These are phyloP conservation scores for Candida pseudofarinosa DNA, from an alignment of 805 yeast species.

Conservation along the genomic window DNA sequence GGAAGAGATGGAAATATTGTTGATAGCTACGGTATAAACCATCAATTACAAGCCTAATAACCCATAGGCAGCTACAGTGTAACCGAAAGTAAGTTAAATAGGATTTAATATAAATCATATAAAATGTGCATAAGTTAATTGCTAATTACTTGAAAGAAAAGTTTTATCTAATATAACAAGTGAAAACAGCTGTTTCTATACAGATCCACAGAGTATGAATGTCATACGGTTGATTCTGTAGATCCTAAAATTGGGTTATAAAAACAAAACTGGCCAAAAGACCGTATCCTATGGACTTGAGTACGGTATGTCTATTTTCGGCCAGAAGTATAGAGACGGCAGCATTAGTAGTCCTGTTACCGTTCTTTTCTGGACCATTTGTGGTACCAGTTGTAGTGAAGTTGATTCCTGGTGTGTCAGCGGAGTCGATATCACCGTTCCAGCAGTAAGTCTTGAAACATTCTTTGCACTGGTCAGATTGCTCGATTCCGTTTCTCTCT, in stretches of 20 bases:
- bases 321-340: conserved; percentile 11
- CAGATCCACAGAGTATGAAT: no score
- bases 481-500: conserved; percentile 58
- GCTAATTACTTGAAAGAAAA: no score
- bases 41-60: no score
- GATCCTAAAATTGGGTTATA: not conserved
- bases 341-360: conserved; percentile 17
- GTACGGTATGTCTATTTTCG: conserved; percentile 6
- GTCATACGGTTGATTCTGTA: no score
- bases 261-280: conserved; percentile 17
- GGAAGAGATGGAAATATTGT: no score
- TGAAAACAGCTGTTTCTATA: no score
- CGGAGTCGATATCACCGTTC: conserved; percentile 44
- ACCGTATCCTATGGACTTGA: conserved; percentile 17
- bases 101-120: no score
- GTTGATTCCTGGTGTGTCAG: conserved; percentile 17
- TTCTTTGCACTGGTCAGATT: conserved; percentile 63
- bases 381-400: conserved; percentile 29
- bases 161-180: no score
- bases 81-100: no score
- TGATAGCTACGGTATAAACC: no score
- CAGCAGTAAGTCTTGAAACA: conserved; percentile 79
- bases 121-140: no score
- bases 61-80: no score
- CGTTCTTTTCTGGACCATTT: conserved; percentile 17